Evolutionary conservation across 768 basidiomycete genomes (phyloP).

Genomic region (Naganishia antarctica): DNA sequence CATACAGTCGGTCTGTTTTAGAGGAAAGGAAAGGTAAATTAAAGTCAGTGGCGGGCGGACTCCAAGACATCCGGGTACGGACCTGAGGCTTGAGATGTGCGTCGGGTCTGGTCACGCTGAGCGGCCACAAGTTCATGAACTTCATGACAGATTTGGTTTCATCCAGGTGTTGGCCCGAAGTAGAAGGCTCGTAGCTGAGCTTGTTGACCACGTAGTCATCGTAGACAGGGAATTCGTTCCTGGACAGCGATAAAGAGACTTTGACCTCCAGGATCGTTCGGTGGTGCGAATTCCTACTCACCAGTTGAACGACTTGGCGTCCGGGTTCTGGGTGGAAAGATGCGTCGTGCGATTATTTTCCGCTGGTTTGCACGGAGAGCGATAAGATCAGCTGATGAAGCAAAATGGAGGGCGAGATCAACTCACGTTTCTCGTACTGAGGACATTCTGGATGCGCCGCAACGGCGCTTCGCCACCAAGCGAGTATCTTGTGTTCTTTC

Average conservation of each 20-base stretch:
- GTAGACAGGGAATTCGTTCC: neutral
- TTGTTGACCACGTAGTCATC: neutral
- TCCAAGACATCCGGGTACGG: too few species aligned
- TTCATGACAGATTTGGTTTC: neutral
- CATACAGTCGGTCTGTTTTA: conserved; percentile 21
- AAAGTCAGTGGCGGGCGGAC: too few species aligned
- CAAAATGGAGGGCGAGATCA: neutral
- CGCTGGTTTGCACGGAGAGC: neutral
- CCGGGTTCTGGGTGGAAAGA: conserved; percentile 10
- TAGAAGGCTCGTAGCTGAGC: neutral
- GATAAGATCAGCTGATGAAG: neutral
- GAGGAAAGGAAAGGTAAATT: too few species aligned
- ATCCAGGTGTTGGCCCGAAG: neutral
- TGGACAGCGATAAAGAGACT: neutral
- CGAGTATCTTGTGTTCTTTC: neutral
- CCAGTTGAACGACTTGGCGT: conserved; percentile 21
- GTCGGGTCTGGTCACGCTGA: conserved; percentile 18
- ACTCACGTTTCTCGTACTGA: conserved; percentile 18
- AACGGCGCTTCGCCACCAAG: conserved; percentile 19
- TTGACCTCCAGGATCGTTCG: neutral
- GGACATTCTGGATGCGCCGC: conserved; percentile 8
- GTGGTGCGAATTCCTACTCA: neutral
- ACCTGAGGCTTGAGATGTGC: conserved; percentile 17
- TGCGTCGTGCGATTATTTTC: conserved; percentile 15
- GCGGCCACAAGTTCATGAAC: conserved; percentile 24